Conservation (phyloP, 148 eudicot genomes). For the Arbutus unedo region DNA sequence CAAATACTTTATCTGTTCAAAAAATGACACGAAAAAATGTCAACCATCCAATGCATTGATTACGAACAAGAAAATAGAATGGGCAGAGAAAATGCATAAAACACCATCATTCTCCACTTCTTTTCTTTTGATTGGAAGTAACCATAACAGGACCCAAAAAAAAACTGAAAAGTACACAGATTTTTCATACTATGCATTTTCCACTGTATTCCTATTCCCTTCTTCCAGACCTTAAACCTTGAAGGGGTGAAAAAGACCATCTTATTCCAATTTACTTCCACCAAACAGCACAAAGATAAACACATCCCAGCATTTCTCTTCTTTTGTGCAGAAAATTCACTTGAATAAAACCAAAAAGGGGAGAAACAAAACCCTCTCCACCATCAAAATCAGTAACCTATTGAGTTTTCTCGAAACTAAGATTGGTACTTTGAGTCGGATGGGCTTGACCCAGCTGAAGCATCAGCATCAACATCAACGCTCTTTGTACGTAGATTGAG, state of each 20-base stretch:
- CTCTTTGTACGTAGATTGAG: slow-evolving; percentile 16
- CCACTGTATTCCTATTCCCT: slow-evolving; percentile 17
- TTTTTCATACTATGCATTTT: slow-evolving; percentile 22
- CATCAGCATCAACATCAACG: slow-evolving; percentile 19
- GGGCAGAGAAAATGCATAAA: neutral
- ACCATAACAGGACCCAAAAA: slow-evolving; percentile 7
- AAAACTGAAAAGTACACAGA: slow-evolving; percentile 26
- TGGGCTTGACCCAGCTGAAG: slow-evolving; percentile 29
- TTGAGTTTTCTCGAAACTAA: slow-evolving; percentile 10
- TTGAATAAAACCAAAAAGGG: neutral
- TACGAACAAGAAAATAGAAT: neutral
- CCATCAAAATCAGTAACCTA: slow-evolving; percentile 6
- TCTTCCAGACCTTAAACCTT: slow-evolving; percentile 15
- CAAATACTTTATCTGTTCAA: no score
- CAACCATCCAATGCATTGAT: no score
- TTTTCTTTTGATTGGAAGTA: slow-evolving; percentile 15
- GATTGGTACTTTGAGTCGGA: slow-evolving; percentile 25
- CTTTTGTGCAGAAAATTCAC: slow-evolving; percentile 13
- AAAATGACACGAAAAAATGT: no score
- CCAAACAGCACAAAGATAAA: slow-evolving; percentile 7
- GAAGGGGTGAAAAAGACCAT: neutral
- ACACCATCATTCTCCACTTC: slow-evolving; percentile 1
- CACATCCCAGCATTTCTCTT: slow-evolving; percentile 16
- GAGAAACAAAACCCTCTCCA: slow-evolving; percentile 16
- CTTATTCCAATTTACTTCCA: slow-evolving; percentile 29